Evolutionary conservation across 1,284 basidiomycete genomes (phyloP), one percentile per base, ranked within the genome.

Genomic region (Cryptococcus sp.): DNA sequence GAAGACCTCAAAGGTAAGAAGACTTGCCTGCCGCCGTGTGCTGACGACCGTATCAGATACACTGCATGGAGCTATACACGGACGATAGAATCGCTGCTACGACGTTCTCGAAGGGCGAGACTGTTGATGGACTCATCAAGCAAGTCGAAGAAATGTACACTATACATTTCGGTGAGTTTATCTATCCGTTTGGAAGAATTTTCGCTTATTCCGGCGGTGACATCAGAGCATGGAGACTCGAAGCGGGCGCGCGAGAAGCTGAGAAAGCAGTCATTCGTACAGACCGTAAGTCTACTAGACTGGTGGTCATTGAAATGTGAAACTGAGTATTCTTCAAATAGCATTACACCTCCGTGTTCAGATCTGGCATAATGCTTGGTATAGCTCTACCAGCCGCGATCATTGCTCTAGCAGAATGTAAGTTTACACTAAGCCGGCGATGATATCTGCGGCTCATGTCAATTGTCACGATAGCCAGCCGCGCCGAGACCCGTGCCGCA

Each of bases 211-310:
- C 19, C 1, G 15, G 19, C 19, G 29, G 22, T 38, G 17, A 10
- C 45, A 8, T 38, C 53, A 93, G 93, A 88, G 65, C 84, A 85
- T 39, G 93, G 93, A 3, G 86, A 97, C 75, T 83, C 81, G 65
- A 97, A 95, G 78, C 85, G 83, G 59, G 93, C 95, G 0, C 79
- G 87, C 45, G 80, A 80, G 4, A 82, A 84, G 47, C 82, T 98
- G 29, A 85, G 91, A 19, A 82, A 83, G 3, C 82, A 82, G 10
- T 76, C 79, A 4, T 73, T 74, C 15, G 77, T 80, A 15, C 85
- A 84, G 59, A 88, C 84, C 11, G 74, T 74, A 43, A 39, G 74
- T 67, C 0, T 38, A 6, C 29, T n/a, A 15, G n/a, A n/a, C 2
- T 25, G 8, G 29, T 34, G 8, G 3, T 34, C 11, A 48, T 26